Evolutionary conservation across 2,329 filamentous ascomycete genomes (phyloP).

Genomic region (Verticillium alfalfae): DNA sequence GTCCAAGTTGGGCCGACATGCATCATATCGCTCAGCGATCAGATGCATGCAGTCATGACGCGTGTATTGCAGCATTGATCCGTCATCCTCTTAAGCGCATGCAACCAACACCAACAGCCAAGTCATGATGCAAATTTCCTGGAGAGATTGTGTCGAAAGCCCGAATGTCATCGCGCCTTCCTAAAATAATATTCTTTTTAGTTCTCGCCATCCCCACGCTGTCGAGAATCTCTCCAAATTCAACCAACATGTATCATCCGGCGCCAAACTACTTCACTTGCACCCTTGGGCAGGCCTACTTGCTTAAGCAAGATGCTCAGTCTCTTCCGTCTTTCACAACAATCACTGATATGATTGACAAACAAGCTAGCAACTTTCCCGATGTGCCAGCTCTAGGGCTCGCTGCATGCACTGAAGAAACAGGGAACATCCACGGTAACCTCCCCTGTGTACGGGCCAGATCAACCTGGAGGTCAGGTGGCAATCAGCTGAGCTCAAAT

Average conservation of each 20-base stretch:
- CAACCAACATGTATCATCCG: background rate
- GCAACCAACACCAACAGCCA: too few relatives aligned
- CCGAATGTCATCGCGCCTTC: too few relatives aligned
- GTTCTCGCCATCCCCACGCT: too few relatives aligned
- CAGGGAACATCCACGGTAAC: background rate
- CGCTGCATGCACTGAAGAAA: slow-evolving; percentile 18
- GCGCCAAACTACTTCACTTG: slow-evolving; percentile 52
- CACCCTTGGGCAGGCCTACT: slow-evolving; percentile 50
- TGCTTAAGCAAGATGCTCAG: slow-evolving; percentile 19
- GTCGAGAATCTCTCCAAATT: background rate
- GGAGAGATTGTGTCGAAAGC: too few relatives aligned
- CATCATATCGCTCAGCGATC: too few relatives aligned
- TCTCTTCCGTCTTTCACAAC: slow-evolving; percentile 30
- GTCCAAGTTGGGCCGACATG: too few relatives aligned
- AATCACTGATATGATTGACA: slow-evolving; percentile 44
- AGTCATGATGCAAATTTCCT: too few relatives aligned
- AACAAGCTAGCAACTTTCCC: slow-evolving; percentile 31
- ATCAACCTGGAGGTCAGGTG: background rate
- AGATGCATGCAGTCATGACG: too few relatives aligned
- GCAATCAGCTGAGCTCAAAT: slow-evolving; percentile 1
- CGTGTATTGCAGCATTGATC: too few relatives aligned
- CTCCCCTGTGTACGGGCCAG: too few relatives aligned
- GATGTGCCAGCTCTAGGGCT: slow-evolving; percentile 44
- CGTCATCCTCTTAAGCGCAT: too few relatives aligned
- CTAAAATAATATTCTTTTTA: too few relatives aligned